Base-by-base conservation (phyloP, 257 asterid genomes). In the Mentha longifolia region DNA sequence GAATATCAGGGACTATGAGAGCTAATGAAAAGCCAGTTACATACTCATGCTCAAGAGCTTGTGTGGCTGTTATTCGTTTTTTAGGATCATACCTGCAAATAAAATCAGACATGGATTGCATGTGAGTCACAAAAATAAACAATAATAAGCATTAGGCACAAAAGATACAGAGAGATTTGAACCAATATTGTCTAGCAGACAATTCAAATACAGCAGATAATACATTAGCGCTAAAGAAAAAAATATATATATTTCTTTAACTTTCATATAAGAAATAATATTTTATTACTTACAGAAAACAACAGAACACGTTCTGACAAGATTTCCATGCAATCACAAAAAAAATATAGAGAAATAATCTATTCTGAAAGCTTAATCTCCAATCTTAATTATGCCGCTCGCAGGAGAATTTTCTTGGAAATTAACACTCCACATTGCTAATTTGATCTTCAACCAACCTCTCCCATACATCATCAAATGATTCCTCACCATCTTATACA, bases 31-130 rank as follows among this genome's bases (percentile, higher is more conserved):
- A 57, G 52, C 60, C 17, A 63, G 46, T 65, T 64, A 66, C 93
- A 72, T 91, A 94, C 99, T 91, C 99, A 68, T 94, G 99, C 74
- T 94, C 97, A 73, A 94, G 97, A 74, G 99, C 99, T 81, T 94
- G 96, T 47, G 90, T 79, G 7, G 99, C 96, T 74, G 97, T 94
- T 72, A 94, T 81, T 77, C 99, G 84, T 84, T 91, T 94, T 20
- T 76, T 81, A 42, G 99, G 99, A 82, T 94, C 99, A 81, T 94
- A 94, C 87, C 99, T 91, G 88, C 85, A 90, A 74, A 77, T 60
- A 70, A 63, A 65, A 77, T n/a, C 64, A 58, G 70, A 68, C 73
- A 64, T 15, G 52, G 58, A 54, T 49, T 39, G 65, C 67, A 59
- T 30, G 69, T 56, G 61, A 62, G 73, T 62, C 62, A 47, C 57